Evolutionary conservation across 2,329 filamentous ascomycete species (phyloP).

Genomic region (Botrytis tulipae): DNA sequence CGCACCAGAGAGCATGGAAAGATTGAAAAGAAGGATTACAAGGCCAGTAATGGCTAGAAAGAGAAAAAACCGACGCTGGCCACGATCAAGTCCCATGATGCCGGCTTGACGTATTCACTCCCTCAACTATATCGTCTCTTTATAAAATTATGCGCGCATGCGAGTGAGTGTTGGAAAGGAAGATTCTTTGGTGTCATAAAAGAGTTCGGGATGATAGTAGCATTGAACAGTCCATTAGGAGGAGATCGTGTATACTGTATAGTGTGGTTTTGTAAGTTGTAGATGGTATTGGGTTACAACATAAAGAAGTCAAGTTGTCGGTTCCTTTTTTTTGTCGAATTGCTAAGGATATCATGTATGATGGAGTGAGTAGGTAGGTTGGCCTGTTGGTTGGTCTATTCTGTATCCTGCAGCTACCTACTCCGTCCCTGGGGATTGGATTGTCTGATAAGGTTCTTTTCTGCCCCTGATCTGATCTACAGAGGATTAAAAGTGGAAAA

Average conservation of each 20-base stretch:
- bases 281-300: background rate
- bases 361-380: background rate
- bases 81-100: conserved; percentile 32
- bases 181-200: conserved; percentile 7
- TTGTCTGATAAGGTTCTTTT: conserved; percentile 1
- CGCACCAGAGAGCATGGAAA: conserved; percentile 31
- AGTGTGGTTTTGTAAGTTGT: background rate
- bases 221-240: conserved; percentile 4
- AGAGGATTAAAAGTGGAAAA: background rate
- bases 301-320: background rate
- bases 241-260: background rate
- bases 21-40: conserved; percentile 34
- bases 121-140: background rate
- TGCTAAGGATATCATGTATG: background rate
- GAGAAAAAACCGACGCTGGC: conserved; percentile 32
- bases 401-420: background rate
- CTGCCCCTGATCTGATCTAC: background rate
- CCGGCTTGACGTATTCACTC: background rate
- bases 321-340: background rate
- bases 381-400: background rate
- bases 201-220: background rate
- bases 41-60: conserved; percentile 28
- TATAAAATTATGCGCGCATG: background rate
- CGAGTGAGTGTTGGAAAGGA: background rate
- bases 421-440: background rate